Evolutionary conservation across 2,329 filamentous ascomycete species (phyloP), one percentile per base, ranked within the genome.

Genomic region (Paraphaeosphaeria minitans): DNA sequence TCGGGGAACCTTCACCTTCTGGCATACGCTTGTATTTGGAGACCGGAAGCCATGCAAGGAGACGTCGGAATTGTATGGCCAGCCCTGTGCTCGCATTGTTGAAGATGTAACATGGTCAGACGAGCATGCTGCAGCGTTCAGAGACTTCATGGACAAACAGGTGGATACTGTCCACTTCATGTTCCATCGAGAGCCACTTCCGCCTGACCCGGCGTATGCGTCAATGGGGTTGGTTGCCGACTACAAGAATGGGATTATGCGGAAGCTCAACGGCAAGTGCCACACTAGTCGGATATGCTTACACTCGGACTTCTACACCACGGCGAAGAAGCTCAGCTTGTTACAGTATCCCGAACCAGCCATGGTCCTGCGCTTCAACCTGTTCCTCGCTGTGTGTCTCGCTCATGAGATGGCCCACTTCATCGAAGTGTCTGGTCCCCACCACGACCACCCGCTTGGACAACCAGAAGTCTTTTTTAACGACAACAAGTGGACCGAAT

Each of bases 351-450:
- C 73, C 16, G 75, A 78, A 35, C 75, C 75, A 7, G 75, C 74
- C 4, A 77, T 77, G 75, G 75, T 78, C 0, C 52, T 78, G 22
- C 74, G 76, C 13, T 78, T 77, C 66, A 77, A 78, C 43, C 65
- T 78, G 33, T 77, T 77, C 54, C 64, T 78, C 2, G 76, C 76
- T 12, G 70, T 75, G 8, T 77, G 74, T 43, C 60, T 78, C 8
- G 67, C 67, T 4, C 76, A 78, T 43, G 76, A 78, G 58, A 68
- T 78, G 56, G 75, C 76, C 33, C 76, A 78, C 58, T 78, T 77
- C 62, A 72, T 77, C 51, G 75, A 77, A 56, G 71, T 77, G 1
- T 75, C 75, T 12, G 74, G 73, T 5, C 74, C 74, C 8, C 72
- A 75, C 45, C 75, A 75, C 50, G 69, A 75, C 19, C 72, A 73